Evolutionary conservation across 805 yeast genomes (phyloP).

Genomic region (Saturnispora gosingensis): DNA sequence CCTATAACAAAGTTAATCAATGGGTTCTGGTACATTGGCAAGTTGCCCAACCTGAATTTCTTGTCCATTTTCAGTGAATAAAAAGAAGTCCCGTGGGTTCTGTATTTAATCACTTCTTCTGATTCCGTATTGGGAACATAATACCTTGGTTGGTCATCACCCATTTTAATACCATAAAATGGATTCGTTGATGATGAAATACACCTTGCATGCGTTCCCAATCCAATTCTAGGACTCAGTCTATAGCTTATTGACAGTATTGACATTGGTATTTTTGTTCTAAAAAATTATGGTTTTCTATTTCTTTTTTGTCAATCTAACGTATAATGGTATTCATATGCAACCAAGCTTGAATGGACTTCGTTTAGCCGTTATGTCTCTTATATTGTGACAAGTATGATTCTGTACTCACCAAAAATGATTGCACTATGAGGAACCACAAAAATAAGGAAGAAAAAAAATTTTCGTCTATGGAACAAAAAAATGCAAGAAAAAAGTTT

Average conservation of each 20-base stretch:
- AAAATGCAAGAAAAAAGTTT: not conserved
- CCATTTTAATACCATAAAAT: slow-evolving; percentile 18
- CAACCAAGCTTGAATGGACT: not conserved
- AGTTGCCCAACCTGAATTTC: slow-evolving; percentile 45
- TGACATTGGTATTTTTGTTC: not conserved
- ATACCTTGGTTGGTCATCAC: slow-evolving; percentile 24
- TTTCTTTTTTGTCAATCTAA: not conserved
- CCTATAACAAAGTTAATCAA: slow-evolving; percentile 51
- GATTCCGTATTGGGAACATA: slow-evolving; percentile 19
- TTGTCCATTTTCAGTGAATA: slow-evolving; percentile 33
- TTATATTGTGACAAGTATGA: not conserved
- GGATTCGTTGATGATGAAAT: not conserved
- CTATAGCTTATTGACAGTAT: not conserved
- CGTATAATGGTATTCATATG: not conserved
- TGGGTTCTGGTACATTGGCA: slow-evolving; percentile 59
- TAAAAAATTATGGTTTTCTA: not conserved
- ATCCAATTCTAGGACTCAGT: not conserved
- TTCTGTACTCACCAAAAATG: not conserved
- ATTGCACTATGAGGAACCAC: not conserved
- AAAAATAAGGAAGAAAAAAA: not conserved
- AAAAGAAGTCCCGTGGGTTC: slow-evolving; percentile 26
- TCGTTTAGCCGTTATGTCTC: not conserved
- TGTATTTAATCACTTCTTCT: slow-evolving; percentile 17
- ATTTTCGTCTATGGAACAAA: not conserved
- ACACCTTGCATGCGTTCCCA: not conserved